Percentiles rank a stretch among this genome's conserved stretches.
Conservation (phyloP, 2,329 filamentous ascomycete species). For the Lachnellula suecica region DNA sequence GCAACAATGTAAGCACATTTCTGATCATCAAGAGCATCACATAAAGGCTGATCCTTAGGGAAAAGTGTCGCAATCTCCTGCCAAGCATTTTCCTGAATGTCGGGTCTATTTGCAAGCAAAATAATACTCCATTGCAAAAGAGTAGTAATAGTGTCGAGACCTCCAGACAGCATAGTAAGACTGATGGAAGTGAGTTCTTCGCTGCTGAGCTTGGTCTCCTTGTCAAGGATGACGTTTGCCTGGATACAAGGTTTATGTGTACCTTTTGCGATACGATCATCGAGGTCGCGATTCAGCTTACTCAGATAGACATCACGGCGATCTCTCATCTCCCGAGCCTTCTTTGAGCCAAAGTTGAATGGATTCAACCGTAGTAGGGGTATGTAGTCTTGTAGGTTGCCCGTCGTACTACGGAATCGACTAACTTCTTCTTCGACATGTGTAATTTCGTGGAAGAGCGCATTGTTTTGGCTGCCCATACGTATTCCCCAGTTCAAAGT, state of each 20-base stretch:
- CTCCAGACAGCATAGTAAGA: constrained; percentile 67
- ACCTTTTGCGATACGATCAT: constrained; percentile 59
- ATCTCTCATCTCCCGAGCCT: constrained; percentile 58
- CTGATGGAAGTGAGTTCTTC: constrained; percentile 65
- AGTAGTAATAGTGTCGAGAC: constrained; percentile 66
- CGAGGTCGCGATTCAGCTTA: constrained; percentile 55
- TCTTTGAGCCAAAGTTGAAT: constrained; percentile 55
- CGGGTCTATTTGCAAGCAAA: constrained; percentile 56
- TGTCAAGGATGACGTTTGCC: constrained; percentile 63
- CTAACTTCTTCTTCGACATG: constrained; percentile 61
- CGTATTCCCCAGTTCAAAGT: constrained; percentile 67
- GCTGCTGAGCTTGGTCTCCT: constrained; percentile 60
- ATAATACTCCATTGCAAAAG: constrained; percentile 65
- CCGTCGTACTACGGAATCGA: constrained; percentile 58
- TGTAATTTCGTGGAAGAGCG: constrained; percentile 61
- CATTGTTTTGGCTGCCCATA: constrained; percentile 57
- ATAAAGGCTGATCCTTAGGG: constrained; percentile 51
- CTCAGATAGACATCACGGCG: constrained; percentile 61
- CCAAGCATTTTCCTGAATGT: constrained; percentile 61
- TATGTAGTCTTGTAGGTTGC: constrained; percentile 62
- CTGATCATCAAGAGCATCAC: constrained; percentile 61
- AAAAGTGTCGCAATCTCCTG: constrained; percentile 56
- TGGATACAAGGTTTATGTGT: constrained; percentile 65
- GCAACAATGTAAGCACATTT: constrained; percentile 64
- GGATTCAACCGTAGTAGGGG: constrained; percentile 60